Percentiles rank a stretch among this genome's conserved stretches.
Evolutionary conservation across 768 basidiomycete species (phyloP).

Genomic region (Rhizopogon vesiculosus): DNA sequence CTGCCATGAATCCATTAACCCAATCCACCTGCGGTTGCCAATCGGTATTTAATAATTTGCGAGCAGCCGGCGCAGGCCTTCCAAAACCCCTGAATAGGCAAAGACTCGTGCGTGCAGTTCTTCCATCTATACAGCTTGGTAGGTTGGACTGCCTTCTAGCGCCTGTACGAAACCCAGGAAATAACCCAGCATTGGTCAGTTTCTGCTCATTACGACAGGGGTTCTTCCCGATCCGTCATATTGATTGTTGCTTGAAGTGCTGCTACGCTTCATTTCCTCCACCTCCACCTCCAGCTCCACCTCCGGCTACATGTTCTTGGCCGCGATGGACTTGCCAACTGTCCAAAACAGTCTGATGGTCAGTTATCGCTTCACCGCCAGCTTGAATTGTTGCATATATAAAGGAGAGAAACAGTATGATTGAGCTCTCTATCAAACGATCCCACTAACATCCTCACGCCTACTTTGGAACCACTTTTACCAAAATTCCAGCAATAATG

Average conservation of each 20-base stretch:
- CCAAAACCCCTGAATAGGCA: neutral
- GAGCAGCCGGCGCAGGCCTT: neutral
- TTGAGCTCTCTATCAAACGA: neutral
- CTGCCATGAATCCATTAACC: neutral
- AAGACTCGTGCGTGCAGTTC: neutral
- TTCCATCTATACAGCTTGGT: neutral
- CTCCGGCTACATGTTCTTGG: neutral
- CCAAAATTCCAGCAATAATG: neutral
- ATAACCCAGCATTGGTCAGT: neutral
- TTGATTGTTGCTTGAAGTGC: neutral
- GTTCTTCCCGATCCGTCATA: neutral
- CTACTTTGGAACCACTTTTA: neutral
- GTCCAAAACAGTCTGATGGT: neutral
- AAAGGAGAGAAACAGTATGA: neutral
- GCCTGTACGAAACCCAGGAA: neutral
- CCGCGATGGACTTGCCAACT: neutral
- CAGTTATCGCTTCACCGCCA: neutral
- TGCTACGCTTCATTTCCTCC: neutral
- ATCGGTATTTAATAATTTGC: neutral
- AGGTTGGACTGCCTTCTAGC: neutral
- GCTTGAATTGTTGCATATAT: neutral
- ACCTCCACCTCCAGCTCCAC: neutral
- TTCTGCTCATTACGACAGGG: neutral
- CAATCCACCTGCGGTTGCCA: neutral
- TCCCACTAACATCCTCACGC: neutral